Evolutionary conservation across 2,329 filamentous ascomycete species (phyloP).

Genomic region (Ceratocystis diversiconidia): DNA sequence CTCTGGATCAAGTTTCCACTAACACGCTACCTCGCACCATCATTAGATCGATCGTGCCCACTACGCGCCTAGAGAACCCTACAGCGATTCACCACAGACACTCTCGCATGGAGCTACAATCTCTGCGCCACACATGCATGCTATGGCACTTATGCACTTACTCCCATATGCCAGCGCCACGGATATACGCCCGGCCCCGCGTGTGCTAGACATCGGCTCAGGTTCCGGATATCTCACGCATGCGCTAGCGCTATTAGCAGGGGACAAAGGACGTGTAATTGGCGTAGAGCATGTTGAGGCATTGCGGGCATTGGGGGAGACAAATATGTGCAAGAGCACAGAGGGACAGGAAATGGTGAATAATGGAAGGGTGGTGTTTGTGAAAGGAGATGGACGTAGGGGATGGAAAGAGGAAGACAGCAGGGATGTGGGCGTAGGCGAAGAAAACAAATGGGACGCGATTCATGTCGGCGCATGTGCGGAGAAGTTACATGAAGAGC

Average conservation of each 20-base stretch:
- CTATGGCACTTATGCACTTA: slow-evolving; percentile 37
- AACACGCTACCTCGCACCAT: slow-evolving; percentile 9
- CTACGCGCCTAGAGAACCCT: slow-evolving; percentile 59
- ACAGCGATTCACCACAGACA: slow-evolving; percentile 43
- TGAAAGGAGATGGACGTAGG: slow-evolving; percentile 58
- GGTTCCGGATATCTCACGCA: slow-evolving; percentile 79
- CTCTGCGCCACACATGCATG: slow-evolving; percentile 48
- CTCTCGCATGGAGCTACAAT: slow-evolving; percentile 45
- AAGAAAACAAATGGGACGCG: slow-evolving; percentile 51
- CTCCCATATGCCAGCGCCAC: slow-evolving; percentile 24
- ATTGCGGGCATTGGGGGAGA: slow-evolving; percentile 46
- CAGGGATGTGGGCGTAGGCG: slow-evolving; percentile 18
- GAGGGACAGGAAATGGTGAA: slow-evolving; percentile 47
- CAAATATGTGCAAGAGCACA: slow-evolving; percentile 50
- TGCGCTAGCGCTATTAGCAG: slow-evolving; percentile 66
- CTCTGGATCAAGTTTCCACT: neutral
- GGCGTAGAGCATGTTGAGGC: slow-evolving; percentile 60
- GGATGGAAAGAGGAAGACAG: slow-evolving; percentile 40
- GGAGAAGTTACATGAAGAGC: slow-evolving; percentile 50
- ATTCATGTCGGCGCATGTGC: slow-evolving; percentile 93
- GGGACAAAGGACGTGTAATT: slow-evolving; percentile 55
- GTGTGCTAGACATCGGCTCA: slow-evolving; percentile 60
- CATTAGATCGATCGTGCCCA: slow-evolving; percentile 71
- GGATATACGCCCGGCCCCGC: slow-evolving; percentile 15
- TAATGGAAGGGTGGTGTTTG: slow-evolving; percentile 52